Base-by-base conservation (phyloP, 2,329 filamentous ascomycete genomes). In the Neopestalotiopsis sp. region DNA sequence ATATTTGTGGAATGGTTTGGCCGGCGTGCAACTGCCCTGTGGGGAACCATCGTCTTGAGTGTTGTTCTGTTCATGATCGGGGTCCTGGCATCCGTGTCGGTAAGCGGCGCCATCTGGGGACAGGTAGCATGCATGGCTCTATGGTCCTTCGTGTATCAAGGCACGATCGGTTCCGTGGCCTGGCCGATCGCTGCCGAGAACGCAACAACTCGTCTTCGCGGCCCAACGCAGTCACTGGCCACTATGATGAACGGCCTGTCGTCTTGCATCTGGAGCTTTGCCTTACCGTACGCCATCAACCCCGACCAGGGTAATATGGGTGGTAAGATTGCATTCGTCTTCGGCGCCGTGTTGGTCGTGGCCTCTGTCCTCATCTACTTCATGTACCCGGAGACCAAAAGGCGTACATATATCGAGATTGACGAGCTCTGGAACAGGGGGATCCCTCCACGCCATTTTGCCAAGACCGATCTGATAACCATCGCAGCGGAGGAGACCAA, bases 111-210 rank as follows among this genome's bases (percentile, higher is more conserved):
- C 13, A 65, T 72, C 24, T 69, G 64, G 59, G 69, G 66, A 13
- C 69, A 70, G 56, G 69, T 72, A 66, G 73, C 72, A 3, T 72
- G 79, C 66, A 75, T 80, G 24, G 70, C 75, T 10, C 58, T 80
- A 17, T 80, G 76, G 67, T 75, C 72, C 63, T 78, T 74, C 65
- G 70, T 78, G 62, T 81, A 78, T 64, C 68, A 78, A 34, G 73
- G 76, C 52, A 79, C 78, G n/a, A 79, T 82, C n/a, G 80, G 80
- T 10, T 73, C 78, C 1, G 78, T 75, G 1, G 76, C 77, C 4
- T 81, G 71, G 71, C 68, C 69, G 12, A 69, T 72, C 17, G 34
- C 68, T 12, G 65, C 71, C 42, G 71, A 73, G 61, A 68, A 67
- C 17, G 66, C 69, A 34, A 70, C 60, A 17, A 70, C 69, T 28